Base-by-base conservation (phyloP, 208 protist species). In the Endotrypanum monterogeii region DNA sequence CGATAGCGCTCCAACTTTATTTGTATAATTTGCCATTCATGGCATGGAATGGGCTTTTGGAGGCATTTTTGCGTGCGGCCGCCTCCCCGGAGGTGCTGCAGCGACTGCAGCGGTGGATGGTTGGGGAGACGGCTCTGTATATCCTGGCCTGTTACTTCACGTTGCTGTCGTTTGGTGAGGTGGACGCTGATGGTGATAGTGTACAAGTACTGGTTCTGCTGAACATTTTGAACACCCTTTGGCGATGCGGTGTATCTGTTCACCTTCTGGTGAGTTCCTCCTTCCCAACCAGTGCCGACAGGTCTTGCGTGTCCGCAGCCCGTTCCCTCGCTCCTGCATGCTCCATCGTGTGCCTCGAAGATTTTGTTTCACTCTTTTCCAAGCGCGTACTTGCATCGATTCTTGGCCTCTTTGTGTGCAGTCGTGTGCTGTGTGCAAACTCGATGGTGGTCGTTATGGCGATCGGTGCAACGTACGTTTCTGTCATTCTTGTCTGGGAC, bases 21-120 rank as follows among this genome's bases (percentile, higher is more conserved):
- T 97, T 92, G 62, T 73, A 90, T 41, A 82, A 86, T 3, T 73
- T 98, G 28, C 83, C 86, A 30, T 76, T 89, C 37, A 80, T 98
- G 71, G 92, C 89, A 20, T 68, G 89, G 65, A 95, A 96, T 71
- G 97, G 97, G 39, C 79, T 98, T 39, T 84, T 95, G 8, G 92
- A 97, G 81, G 83, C 87, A 1, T 98, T 94, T 81, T 54, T 94
- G 69, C 87, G 93, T 23, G 90, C 89, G 0, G 83, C 84, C 35
- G 86, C 90, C 28, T 79, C 81, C 2, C 70, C 84, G 30, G 55
- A 44, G 3, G 69, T 81, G 48, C 77, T 96, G 62, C 60, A 62
- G 23, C 83, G 87, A 5, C 71, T 81, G 37, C 88, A 94, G 78
- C 68, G 57, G 25, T 79, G 73, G 56, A 89, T 92, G 83, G 30